Percentiles rank a stretch among this genome's conserved stretches.
phyloP scores from a whole-genome alignment of 2,329 filamentous ascomycete genomes.

The Aspergillus flavus region DNA sequence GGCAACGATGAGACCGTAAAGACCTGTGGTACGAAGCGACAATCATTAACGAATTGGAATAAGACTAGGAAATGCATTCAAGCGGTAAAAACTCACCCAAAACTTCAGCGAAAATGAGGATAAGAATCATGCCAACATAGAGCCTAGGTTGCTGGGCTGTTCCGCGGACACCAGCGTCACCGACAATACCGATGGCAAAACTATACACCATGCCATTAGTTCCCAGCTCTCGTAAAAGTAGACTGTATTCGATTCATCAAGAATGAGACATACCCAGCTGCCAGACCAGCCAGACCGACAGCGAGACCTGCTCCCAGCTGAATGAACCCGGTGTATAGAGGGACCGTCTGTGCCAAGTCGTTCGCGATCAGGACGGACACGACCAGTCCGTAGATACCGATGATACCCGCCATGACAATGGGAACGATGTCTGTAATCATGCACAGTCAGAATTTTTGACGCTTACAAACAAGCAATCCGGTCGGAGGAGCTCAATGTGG shows the following conservation, averaged over 20 bases:
- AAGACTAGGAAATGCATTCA: not conserved
- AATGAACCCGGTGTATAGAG: conserved; percentile 81
- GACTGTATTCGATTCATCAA: not conserved
- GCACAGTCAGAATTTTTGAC: conserved; percentile 17
- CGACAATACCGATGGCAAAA: conserved; percentile 85
- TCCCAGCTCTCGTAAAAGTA: not conserved
- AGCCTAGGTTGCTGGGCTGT: conserved; percentile 60
- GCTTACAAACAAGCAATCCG: not conserved
- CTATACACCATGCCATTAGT: conserved; percentile 38
- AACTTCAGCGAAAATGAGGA: conserved; percentile 99
- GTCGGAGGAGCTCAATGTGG: not conserved
- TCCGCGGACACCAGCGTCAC: conserved; percentile 56
- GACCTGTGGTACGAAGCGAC: conserved; percentile 61
- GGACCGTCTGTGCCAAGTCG: conserved; percentile 69
- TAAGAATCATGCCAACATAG: conserved; percentile 97
- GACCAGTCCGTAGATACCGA: conserved; percentile 96
- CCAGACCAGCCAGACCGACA: conserved; percentile 80
- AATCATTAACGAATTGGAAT: not conserved
- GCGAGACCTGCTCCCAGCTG: conserved; percentile 81
- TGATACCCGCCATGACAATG: conserved; percentile 99
- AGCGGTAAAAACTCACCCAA: conserved; percentile 67
- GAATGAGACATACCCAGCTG: conserved; percentile 60
- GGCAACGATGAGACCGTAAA: conserved; percentile 97
- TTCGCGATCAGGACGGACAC: conserved; percentile 86
- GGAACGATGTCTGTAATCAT: conserved; percentile 82